Conservation (phyloP, 805 yeast species). For the Cyberlindnera xishuangbannaensis region DNA sequence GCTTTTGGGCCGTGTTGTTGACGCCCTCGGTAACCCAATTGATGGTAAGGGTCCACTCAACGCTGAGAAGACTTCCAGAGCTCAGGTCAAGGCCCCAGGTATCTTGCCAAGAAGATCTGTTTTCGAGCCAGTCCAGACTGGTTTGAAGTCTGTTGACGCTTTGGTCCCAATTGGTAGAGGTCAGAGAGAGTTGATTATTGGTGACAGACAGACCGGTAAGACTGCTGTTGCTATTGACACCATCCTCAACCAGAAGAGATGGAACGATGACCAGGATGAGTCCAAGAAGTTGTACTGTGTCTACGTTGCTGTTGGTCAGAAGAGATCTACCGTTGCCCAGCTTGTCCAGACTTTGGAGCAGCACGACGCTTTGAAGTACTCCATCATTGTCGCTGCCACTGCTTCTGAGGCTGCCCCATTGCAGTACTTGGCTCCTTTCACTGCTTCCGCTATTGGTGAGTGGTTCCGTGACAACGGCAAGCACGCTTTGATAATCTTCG, state of each 20-base stretch:
- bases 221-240: slow-evolving; percentile 98
- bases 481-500: slow-evolving; percentile 95
- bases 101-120: slow-evolving; percentile 98
- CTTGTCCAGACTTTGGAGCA: slow-evolving; percentile 98
- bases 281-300: slow-evolving; percentile 98
- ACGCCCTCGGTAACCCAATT: slow-evolving; percentile 98
- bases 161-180: slow-evolving; percentile 99
- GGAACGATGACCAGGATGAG: slow-evolving; percentile 95
- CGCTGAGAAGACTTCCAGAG: slow-evolving; percentile 80
- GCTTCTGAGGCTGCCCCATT: slow-evolving; percentile 99
- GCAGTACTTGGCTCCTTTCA: slow-evolving; percentile 99
- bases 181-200: slow-evolving; percentile 99
- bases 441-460: slow-evolving; percentile 99
- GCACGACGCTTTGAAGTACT: slow-evolving; percentile 95
- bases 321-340: slow-evolving; percentile 99
- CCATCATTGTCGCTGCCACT: slow-evolving; percentile 98
- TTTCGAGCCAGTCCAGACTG: slow-evolving; percentile 99
- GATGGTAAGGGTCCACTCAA: slow-evolving; percentile 99
- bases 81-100: slow-evolving; percentile 99
- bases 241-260: slow-evolving; percentile 97
- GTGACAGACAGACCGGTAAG: slow-evolving; percentile 99
- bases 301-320: slow-evolving; percentile 99
- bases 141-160: slow-evolving; percentile 98
- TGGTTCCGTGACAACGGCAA: slow-evolving; percentile 99
- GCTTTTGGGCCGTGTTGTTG: slow-evolving; percentile 98